Base-by-base conservation (phyloP, 768 basidiomycete species). In the Lactarius sanguifluus region DNA sequence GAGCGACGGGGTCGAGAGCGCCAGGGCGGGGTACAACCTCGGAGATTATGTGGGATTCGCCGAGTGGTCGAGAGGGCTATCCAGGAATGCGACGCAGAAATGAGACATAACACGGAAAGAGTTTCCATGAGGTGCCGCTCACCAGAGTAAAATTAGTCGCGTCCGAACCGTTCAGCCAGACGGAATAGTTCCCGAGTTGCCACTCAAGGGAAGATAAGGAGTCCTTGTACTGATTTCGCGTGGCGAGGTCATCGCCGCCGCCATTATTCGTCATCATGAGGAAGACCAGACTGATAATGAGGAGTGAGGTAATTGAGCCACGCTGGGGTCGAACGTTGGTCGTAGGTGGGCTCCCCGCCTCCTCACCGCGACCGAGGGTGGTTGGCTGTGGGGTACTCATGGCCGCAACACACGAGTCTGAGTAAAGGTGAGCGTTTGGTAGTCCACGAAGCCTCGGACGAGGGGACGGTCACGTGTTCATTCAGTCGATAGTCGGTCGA, bases 181-280 rank as follows among this genome's bases (percentile, higher is more conserved):
- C 83, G 1, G 88, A 87, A 71, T 84, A 93, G 74, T 92, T 91
- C n/a, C 82, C 82, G 15, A 87, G 75, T 67, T 90, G 85, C 72
- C 83, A 79, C 38, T 80, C 80, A 66, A 92, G 75, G 8, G 80
- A 80, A 36, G 80, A 77, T 5, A 93, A 72, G n/a, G 85, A 79
- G 68, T 91, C 84, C 72, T 89, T 81, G 74, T 89, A 90, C 64
- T 86, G 85, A 70, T 83, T 85, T 65, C 85, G 79, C 18, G 83
- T 82, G 5, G 86, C 77, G 65, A 83, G 84, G 72, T 90, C 88
- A 71, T 91, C 90, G 8, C 84, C 82, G 12, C 45, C 13, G 66
- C 82, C 87, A 66, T 88, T 86, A 71, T 86, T 91, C 57, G 88
- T 90, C 75, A 93, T 83, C 84, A 93, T 82, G 76, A 89, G 92